Base-by-base conservation (phyloP, 306 rosid species). In the Citrullus mucosospermus region DNA sequence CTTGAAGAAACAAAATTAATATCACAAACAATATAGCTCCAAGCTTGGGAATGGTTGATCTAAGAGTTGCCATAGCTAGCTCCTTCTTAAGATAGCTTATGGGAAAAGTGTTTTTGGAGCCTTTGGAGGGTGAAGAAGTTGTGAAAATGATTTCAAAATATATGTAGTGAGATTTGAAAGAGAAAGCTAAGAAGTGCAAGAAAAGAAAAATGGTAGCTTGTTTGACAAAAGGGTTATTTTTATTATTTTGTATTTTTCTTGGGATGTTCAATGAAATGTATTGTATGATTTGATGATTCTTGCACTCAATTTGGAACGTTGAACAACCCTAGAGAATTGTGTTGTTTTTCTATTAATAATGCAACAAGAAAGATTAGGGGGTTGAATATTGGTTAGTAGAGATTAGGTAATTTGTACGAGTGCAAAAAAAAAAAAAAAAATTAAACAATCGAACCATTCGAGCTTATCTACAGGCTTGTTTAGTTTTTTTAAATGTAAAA, bases 31-130 rank as follows among this genome's bases (percentile, higher is more conserved):
- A 48, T 48, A 81, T 0, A 38, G 69, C 56, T 25, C 16, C 60
- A 6, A 84, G 18, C 70, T 81, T 56, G 53, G 32, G 75, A 34
- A 39, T 17, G 22, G 41, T 14, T 22, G n/a, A 61, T 36, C 76
- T 28, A 60, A 81, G 57, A 63, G 60, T 16, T 78, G 81, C 85
- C 92, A 90, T 90, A 50, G 72, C 16, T 90, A 48, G 72, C 16
- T 36, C 11, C 1, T 50, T 9, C 17, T 15, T 51, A 4, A 36
- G 15, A 9, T 65, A 65, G 13, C 50, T 60, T 16, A 66, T 38
- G 50, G 22, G 39, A 44, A 22, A 9, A n/a, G 57, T 13, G n/a
- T 39, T 60, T 76, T 62, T 39, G 4, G 10, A 17, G 22, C 36
- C 16, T 57, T 8, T 77, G 79, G 44, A 60, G 67, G 39, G 39